Base-by-base conservation (phyloP, 805 yeast genomes). In the Cyberlindnera mrakii region DNA sequence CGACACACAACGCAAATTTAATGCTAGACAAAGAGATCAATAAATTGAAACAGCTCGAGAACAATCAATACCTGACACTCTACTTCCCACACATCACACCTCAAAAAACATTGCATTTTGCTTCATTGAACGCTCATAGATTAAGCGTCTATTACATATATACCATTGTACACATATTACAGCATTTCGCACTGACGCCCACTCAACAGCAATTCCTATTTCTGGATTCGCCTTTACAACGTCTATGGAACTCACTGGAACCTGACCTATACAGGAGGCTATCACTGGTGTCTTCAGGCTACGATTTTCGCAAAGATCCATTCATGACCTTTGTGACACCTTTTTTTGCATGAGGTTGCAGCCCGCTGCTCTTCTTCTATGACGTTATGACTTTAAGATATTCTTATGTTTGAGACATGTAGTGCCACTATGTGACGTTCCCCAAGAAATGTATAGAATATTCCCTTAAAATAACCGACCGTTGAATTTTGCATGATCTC, bases 111-210 rank as follows among this genome's bases (percentile, higher is more conserved):
- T 31, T 51, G 10, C 41, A 43, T 10, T 53, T 42, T 31, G 41
- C 41, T 30, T 45, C 33, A 31, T 29, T 46, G 35, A 49, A 48
- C 32, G 35, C 37, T 4, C 48, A 46, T 38, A 41, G 54, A 14
- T 34, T 52, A 7, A 57, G 53, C 33, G 31, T 48, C 15, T 51
- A 49, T 43, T 54, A 51, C 40, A 51, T 51, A 33, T 52, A 33
- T 33, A 38, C 43, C 1, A 9, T 53, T 2, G 33, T 30, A 4
- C 53, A 46, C 47, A 42, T 55, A 4, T 11, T 35, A 11, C 40
- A 35, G n/a, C 39, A 46, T 11, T 51, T 48, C 40, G 39, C 35
- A 14, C 15, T 47, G 13, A 19, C 33, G 9, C 17, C n/a, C 2
- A 35, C 34, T 2, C 27, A 41, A 15, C 39, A 34, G 31, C 30